Evolutionary conservation across 768 basidiomycete genomes (phyloP).

Genomic region (Mycena vulgaris): DNA sequence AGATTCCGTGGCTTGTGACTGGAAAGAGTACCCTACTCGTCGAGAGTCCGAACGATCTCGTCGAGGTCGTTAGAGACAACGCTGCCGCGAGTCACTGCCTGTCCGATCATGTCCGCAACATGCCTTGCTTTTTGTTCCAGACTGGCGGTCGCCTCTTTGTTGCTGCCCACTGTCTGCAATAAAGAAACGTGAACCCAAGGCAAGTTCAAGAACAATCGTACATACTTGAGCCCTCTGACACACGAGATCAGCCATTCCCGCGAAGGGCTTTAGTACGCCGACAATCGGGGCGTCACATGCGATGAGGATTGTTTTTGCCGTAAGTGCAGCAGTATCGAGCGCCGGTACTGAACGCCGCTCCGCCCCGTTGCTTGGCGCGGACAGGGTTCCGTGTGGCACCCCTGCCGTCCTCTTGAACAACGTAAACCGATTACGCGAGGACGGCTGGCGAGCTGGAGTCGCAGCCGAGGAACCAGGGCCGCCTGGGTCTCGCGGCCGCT

Average conservation of each 20-base stretch:
- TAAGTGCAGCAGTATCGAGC: not conserved
- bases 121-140: not conserved
- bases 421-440: not conserved
- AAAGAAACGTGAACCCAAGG: not conserved
- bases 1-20: not conserved
- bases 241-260: not conserved
- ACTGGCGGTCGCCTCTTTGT: not conserved
- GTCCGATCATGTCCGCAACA: not conserved
- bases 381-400: too few relatives aligned
- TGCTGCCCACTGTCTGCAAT: not conserved
- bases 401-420: not conserved
- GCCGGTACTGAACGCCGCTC: not conserved
- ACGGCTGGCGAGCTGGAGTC: not conserved
- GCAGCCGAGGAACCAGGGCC: not conserved
- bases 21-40: not conserved
- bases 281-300: constrained; percentile 2
- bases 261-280: not conserved
- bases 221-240: not conserved
- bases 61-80: not conserved
- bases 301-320: not conserved
- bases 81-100: not conserved
- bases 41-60: not conserved
- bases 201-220: not conserved
- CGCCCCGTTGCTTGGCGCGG: not conserved
- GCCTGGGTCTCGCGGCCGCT: constrained; percentile 7